Evolutionary conservation across 2,329 filamentous ascomycete species (phyloP), one percentile per base, ranked within the genome.

Genomic region (Rhynchosporium graminicola): DNA sequence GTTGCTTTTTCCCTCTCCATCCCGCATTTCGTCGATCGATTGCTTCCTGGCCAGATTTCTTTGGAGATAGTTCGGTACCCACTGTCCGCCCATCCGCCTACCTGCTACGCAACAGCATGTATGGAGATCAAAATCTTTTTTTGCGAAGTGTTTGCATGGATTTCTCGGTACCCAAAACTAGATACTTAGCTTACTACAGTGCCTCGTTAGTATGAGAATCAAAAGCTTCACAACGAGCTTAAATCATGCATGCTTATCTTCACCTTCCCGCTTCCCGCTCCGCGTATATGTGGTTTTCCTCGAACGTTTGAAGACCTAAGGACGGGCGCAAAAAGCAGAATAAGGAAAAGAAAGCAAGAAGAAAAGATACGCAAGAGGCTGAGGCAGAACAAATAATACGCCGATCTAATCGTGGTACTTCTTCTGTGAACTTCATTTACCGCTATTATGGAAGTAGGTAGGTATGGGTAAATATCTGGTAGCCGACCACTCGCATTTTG

Each of bases 151-250:
- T 31, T 20, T 56, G n/a, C 42, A 43, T 47, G 52, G 52, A 51
- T 43, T 59, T 47, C 38, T 54, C n/a, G 62, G 54, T 12, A 26
- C 26, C 38, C 40, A 48, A 62, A 13, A 8, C 56, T 60, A 60
- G 29, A 60, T 45, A 56, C 59, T 40, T 40, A 61, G 6, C 33
- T 36, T 36, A 20, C 46, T 48, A 47, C 10, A 26, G 45, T 52
- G 26, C 50, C n/a, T 26, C 38, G 29, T 28, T 66, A 64, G 62
- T 64, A 52, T 61, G 54, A 62, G 56, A 66, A 62, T 63, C 42
- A 20, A 59, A 64, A 56, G 64, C 64, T 66, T 64, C 64, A 63
- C 64, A 63, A 62, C 64, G 33, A 42, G 51, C 13, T 45, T 46
- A 15, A 20, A 20, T 20, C 20, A 20, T 20, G 20, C 20, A 20